A percentile compares a stretch with the other conserved stretches of the same genome.
These are phyloP conservation scores for Ogataea zsoltii DNA, from an alignment of 805 yeast genomes.

Conservation along the genomic window DNA sequence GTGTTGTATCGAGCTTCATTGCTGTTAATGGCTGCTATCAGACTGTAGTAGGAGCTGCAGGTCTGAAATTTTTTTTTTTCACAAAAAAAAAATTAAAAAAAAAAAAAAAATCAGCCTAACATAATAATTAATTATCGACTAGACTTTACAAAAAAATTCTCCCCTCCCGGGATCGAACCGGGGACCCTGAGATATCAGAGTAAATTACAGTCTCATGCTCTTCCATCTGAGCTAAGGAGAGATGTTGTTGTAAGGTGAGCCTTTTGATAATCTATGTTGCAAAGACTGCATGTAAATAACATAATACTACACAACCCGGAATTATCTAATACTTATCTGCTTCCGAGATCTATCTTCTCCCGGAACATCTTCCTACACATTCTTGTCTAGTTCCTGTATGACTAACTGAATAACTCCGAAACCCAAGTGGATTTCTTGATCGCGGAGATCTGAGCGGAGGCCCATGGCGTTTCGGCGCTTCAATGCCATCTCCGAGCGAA, in stretches of 20 bases:
- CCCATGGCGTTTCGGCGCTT: too few relatives aligned
- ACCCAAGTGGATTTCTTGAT: too few relatives aligned
- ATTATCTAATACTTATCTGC: too few relatives aligned
- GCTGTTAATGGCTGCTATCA: slow-evolving; percentile 13
- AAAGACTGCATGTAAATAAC: too few relatives aligned
- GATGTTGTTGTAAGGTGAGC: slow-evolving; percentile 4
- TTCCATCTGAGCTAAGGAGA: slow-evolving; percentile 30
- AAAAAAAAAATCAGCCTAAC: background rate
- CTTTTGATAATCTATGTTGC: background rate
- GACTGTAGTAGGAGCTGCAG: background rate
- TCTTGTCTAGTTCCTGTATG: too few relatives aligned
- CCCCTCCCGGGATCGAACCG: slow-evolving; percentile 37
- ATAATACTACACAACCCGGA: too few relatives aligned
- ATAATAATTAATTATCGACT: background rate
- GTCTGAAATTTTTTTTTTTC: slow-evolving; percentile 3
- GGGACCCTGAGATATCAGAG: slow-evolving; percentile 33
- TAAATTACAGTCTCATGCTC: slow-evolving; percentile 33
- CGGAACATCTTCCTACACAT: too few relatives aligned
- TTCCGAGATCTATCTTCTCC: too few relatives aligned
- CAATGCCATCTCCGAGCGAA: too few relatives aligned
- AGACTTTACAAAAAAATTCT: slow-evolving; percentile 11
- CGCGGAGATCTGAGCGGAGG: too few relatives aligned
- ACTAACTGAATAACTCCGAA: too few relatives aligned
- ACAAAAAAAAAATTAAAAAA: background rate
- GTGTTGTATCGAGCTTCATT: slow-evolving; percentile 91